A percentile compares a stretch with the other conserved stretches of the same genome.
phyloP scores from a whole-genome alignment of 2,329 filamentous ascomycete species.

The Fusarium sp. region DNA sequence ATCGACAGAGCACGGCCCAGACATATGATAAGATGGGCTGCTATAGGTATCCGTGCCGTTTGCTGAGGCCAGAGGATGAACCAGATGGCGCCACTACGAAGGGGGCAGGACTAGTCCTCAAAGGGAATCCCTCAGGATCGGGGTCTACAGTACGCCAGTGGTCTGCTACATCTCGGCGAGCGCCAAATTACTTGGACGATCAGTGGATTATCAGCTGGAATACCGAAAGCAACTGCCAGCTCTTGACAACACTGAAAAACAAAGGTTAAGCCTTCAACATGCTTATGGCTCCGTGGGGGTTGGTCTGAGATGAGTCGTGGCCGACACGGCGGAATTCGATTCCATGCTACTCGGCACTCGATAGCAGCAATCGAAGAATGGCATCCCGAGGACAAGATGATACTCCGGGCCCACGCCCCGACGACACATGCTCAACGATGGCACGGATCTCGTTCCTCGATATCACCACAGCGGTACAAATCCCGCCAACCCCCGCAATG shows the following conservation, averaged over 20 bases:
- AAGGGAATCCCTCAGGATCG: conserved; percentile 11
- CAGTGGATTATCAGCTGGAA: not conserved
- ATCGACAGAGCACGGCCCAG: conserved; percentile 15
- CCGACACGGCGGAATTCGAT: not conserved
- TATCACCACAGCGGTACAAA: conserved; percentile 17
- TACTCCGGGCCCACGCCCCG: conserved; percentile 4
- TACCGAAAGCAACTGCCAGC: not conserved
- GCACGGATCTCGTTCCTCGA: conserved; percentile 24
- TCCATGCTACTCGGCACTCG: not conserved
- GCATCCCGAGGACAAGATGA: conserved; percentile 7
- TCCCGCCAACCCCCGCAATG: conserved; percentile 25
- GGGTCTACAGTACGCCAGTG: not conserved
- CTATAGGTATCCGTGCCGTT: conserved; percentile 25
- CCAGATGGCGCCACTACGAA: conserved; percentile 37
- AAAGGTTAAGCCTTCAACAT: not conserved
- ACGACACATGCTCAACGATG: conserved; percentile 14
- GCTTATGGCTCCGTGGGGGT: not conserved
- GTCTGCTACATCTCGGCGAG: not conserved
- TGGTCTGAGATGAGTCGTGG: not conserved
- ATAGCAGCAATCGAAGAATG: not conserved
- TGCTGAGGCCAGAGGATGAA: conserved; percentile 20
- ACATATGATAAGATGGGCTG: conserved; percentile 10
- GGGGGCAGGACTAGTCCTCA: conserved; percentile 13
- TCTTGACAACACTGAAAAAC: not conserved
- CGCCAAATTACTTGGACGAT: conserved; percentile 4